Conservation (phyloP, 2,329 filamentous ascomycete species). For the Paraphaeosphaeria sporulosa region DNA sequence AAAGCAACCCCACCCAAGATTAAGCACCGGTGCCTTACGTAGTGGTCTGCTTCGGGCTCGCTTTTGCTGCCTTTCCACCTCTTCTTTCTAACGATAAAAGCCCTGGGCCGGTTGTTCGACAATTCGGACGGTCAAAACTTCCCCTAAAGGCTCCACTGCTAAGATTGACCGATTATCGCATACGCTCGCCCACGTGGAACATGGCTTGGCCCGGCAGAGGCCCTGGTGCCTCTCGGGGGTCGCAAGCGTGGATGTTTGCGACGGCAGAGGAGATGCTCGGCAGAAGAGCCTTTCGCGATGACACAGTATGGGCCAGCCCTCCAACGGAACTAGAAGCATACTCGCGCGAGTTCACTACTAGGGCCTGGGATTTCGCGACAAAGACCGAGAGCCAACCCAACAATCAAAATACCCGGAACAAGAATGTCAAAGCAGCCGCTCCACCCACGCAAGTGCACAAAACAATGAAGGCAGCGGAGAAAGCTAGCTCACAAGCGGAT, state of each 20-base stretch:
- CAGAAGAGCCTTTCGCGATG: background rate
- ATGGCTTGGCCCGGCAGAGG: background rate
- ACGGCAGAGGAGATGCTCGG: background rate
- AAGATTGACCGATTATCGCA: background rate
- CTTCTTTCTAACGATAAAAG: background rate
- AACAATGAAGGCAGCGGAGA: background rate
- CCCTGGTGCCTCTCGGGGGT: background rate
- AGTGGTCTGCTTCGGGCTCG: background rate
- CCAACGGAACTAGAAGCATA: background rate
- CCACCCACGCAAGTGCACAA: background rate
- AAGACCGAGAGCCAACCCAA: background rate
- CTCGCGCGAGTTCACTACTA: background rate
- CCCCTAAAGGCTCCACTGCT: background rate
- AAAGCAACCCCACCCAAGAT: background rate
- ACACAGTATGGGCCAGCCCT: background rate
- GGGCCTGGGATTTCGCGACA: background rate
- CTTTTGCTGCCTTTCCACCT: background rate
- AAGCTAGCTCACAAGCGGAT: background rate
- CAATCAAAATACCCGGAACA: background rate
- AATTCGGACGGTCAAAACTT: background rate
- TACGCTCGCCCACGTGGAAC: background rate
- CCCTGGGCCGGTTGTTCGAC: background rate
- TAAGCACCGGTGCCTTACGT: background rate
- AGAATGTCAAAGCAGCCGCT: background rate
- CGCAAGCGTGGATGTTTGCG: slow-evolving; percentile 8